phyloP scores from a whole-genome alignment of 805 yeast genomes.

The Candida yuanshanica region DNA sequence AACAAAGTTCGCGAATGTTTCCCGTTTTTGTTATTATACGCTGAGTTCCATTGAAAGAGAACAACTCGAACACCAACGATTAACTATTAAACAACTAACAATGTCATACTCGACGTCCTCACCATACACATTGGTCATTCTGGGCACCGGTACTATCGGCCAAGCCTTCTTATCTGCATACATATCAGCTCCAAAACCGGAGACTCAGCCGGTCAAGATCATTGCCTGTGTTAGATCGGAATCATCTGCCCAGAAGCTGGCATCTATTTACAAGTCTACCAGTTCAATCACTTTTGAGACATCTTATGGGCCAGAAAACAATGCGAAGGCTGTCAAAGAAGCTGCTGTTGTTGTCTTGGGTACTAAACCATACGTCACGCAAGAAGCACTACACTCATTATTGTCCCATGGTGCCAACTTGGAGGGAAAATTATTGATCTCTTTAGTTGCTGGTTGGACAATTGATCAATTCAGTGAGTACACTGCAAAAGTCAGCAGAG shows the following conservation, averaged over 20 bases:
- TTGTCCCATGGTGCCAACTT: slow-evolving; percentile 38
- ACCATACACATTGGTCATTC: slow-evolving; percentile 58
- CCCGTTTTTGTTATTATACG: too few relatives aligned
- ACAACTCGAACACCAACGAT: too few relatives aligned
- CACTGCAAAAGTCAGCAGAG: slow-evolving; percentile 63
- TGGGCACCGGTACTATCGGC: slow-evolving; percentile 97
- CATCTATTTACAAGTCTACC: slow-evolving; percentile 34
- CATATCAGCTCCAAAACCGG: slow-evolving; percentile 37
- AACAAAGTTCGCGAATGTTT: too few relatives aligned
- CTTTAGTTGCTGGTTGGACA: slow-evolving; percentile 91
- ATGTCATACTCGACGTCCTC: slow-evolving; percentile 6
- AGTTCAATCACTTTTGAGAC: slow-evolving; percentile 44
- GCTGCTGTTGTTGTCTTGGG: slow-evolving; percentile 76
- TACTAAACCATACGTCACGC: slow-evolving; percentile 79
- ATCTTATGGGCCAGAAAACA: slow-evolving; percentile 41
- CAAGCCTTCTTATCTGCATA: slow-evolving; percentile 85
- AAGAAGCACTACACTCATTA: too few relatives aligned
- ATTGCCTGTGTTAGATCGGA: slow-evolving; percentile 70
- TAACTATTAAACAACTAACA: background rate
- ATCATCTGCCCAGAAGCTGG: slow-evolving; percentile 43
- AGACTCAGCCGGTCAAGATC: slow-evolving; percentile 59
- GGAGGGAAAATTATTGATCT: slow-evolving; percentile 57
- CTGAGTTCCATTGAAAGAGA: too few relatives aligned
- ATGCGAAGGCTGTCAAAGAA: slow-evolving; percentile 51
- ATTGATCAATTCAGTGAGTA: slow-evolving; percentile 55